Base-by-base conservation (phyloP, 192 early-diverging fungal species). In the Allomyces javanicus region DNA sequence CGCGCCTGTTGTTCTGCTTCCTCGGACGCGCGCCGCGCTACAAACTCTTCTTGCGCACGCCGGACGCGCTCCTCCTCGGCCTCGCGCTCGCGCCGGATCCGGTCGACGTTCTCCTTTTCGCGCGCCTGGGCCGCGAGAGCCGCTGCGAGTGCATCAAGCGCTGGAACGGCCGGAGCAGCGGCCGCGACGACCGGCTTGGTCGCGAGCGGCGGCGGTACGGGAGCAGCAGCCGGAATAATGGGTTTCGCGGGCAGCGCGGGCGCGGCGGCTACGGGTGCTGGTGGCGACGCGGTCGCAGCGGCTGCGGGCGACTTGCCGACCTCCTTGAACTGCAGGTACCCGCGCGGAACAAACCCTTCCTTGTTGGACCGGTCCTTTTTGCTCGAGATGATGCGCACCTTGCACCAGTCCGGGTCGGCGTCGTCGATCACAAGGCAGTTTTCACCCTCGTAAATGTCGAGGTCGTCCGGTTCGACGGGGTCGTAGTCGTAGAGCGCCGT, bases 51-150 rank as follows among this genome's bases (percentile, higher is more conserved):
- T 14, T n/a, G 50, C 17, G 50, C 50, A 3, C 21, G 50, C 5
- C 21, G 61, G 7, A 64, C 69, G 68, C 73, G 73, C 44, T 79
- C 73, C 25, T 69, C 66, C 62, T 72, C 67, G 22, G 67, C 69
- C 7, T 40, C 33, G 33, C 33, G 33, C 33, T 40, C 33, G 33
- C 33, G 33, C 4, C 33, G 33, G 63, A 75, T 27, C 64, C 68
- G 65, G 63, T 80, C 71, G 24, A 74, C 74, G 63, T 67, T 63
- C 44, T 67, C 27, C 64, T 67, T 44, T 27, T 74, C 66, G 44
- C 17, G 44, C 43, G 40, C 17, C 17, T 64, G 22, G 6, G 21
- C 65, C 3, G 71, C 61, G 7, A 40, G 33, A 9, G 33, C 33
- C 0, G 0, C 9, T 3, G 33, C 33, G 33, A 40, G 33, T 9